phyloP scores from a whole-genome alignment of 306 rosid species.

The Prunus mume region DNA sequence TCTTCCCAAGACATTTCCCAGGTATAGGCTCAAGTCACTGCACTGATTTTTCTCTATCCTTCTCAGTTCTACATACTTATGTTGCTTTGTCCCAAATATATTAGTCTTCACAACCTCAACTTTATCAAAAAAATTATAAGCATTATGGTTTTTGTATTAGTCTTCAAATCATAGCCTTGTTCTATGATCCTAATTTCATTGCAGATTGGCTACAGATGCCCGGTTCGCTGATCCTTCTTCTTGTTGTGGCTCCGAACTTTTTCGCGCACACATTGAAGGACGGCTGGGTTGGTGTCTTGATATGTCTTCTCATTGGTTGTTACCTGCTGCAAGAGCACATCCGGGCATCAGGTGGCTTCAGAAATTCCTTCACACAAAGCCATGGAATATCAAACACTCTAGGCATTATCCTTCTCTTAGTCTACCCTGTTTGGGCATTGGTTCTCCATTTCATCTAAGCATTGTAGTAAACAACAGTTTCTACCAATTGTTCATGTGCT shows the following conservation, averaged over 20 bases:
- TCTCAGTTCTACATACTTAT: no score
- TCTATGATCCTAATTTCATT: background rate
- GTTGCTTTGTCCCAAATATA: background rate
- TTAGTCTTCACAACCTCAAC: background rate
- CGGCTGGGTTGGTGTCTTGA: constrained; percentile 50
- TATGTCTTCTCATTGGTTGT: constrained; percentile 71
- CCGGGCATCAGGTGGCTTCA: constrained; percentile 84
- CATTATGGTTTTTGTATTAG: no score
- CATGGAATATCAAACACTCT: constrained; percentile 85
- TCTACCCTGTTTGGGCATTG: constrained; percentile 68
- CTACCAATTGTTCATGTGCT: background rate
- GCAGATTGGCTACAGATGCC: constrained; percentile 88
- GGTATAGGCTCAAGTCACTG: constrained; percentile 34
- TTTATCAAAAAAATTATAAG: no score
- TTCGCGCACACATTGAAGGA: constrained; percentile 56
- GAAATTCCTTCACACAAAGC: constrained; percentile 73
- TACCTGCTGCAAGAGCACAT: constrained; percentile 89
- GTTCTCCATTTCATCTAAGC: constrained; percentile 41
- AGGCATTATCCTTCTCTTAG: constrained; percentile 67
- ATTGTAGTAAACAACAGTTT: background rate
- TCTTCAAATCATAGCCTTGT: background rate
- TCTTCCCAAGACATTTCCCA: constrained; percentile 81
- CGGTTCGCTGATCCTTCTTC: constrained; percentile 75
- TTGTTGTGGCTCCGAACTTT: constrained; percentile 69
- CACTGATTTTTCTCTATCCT: no score